Evolutionary conservation across 768 basidiomycete genomes (phyloP).

Genomic region (Rhizopogon salebrosus): DNA sequence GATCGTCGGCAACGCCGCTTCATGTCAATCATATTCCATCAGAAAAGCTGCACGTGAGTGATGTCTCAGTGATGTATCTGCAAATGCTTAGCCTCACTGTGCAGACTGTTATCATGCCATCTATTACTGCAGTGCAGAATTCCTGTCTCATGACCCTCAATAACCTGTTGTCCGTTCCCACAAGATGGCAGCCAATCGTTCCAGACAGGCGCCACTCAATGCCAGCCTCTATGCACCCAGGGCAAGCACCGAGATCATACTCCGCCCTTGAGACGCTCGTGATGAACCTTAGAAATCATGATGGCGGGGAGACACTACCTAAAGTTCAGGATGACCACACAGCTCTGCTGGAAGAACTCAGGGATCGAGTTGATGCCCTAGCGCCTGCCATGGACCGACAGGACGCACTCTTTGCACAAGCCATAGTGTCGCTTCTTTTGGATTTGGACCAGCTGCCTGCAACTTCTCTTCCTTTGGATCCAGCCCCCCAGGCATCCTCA

Average conservation of each 20-base stretch:
- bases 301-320: conserved; percentile 26
- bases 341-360: conserved; percentile 57
- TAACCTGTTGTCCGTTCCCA: conserved; percentile 54
- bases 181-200: conserved; percentile 5
- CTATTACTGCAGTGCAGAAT: conserved; percentile 67
- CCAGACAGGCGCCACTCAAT: neutral
- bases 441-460: conserved; percentile 62
- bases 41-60: neutral
- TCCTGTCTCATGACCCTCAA: conserved; percentile 73
- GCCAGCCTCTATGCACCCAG: conserved; percentile 23
- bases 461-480: conserved; percentile 11
- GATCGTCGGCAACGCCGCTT: neutral
- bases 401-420: conserved; percentile 61
- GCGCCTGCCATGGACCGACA: conserved; percentile 36
- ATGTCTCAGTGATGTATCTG: neutral
- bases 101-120: conserved; percentile 61
- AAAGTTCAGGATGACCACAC: conserved; percentile 44
- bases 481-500: conserved; percentile 10
- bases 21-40: neutral
- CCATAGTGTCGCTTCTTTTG: conserved; percentile 64
- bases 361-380: conserved; percentile 45
- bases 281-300: conserved; percentile 51
- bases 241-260: conserved; percentile 25
- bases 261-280: conserved; percentile 60
- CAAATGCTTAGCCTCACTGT: neutral